These are phyloP conservation scores for Calonectria pteridis DNA, from an alignment of 2,329 filamentous ascomycete genomes.

Conservation along the genomic window DNA sequence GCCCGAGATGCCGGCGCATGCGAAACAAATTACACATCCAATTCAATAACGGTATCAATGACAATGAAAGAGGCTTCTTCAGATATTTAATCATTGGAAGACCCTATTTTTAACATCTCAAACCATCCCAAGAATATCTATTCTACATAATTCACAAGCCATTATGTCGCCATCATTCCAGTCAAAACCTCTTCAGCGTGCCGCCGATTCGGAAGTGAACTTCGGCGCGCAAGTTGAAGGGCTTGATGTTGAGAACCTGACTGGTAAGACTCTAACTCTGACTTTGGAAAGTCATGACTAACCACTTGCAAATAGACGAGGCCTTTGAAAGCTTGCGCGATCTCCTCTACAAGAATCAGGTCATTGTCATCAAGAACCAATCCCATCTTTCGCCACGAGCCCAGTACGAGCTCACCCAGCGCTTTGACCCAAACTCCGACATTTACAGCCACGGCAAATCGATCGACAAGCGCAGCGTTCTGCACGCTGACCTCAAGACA, in stretches of 20 bases:
- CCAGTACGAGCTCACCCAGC: conserved; percentile 14
- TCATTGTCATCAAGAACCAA: conserved; percentile 26
- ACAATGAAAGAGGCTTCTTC: neutral
- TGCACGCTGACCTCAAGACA: conserved; percentile 10
- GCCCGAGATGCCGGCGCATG: no score
- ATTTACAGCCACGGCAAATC: conserved; percentile 11
- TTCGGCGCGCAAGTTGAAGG: neutral
- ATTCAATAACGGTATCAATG: neutral
- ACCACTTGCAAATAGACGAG: neutral
- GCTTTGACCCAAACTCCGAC: conserved; percentile 1
- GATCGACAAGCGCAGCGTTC: conserved; percentile 9
- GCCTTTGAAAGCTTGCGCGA: conserved; percentile 8
- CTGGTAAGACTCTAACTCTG: neutral
- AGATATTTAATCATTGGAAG: neutral
- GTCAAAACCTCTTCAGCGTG: neutral
- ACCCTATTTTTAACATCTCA: neutral
- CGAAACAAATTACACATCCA: neutral
- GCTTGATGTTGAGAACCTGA: conserved; percentile 4
- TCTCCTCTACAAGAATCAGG: conserved; percentile 18
- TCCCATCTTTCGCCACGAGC: conserved; percentile 10
- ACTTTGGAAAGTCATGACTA: neutral
- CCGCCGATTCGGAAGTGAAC: neutral
- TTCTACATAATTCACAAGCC: neutral
- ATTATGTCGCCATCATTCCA: neutral
- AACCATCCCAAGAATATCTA: neutral